Base-by-base conservation (phyloP, 352 stramenopile genomes). In the Globisporangium rhizosaccharum region DNA sequence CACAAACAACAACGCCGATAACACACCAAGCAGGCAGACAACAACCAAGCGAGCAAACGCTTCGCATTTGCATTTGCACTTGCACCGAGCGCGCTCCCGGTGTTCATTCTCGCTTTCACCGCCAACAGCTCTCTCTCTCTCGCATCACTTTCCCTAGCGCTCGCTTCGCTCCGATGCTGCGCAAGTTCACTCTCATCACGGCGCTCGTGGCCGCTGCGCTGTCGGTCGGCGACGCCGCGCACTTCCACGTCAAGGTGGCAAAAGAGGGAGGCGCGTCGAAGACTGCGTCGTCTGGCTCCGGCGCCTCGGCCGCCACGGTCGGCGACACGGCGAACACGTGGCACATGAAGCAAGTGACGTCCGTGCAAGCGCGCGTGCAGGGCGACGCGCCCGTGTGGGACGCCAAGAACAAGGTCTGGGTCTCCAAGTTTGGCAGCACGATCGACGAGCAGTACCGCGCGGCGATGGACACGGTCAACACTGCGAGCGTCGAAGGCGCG, bases 391-490 rank as follows among this genome's bases (percentile, higher is more conserved):
- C 72, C 3, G 50, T 65, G 14, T 73, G 62, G 65, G 64, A 72
- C 49, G 62, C 56, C 30, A 59, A 69, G 20, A 46, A 61, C 51
- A 26, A 52, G 25, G 42, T 28, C 11, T 75, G 53, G 42, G 51
- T 70, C n/a, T 64, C 62, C 30, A 62, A 44, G 15, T 81, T 66
- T 45, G 59, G 61, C 11, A 56, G 23, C 1, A 64, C 61, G 51
- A 67, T 82, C 50, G 66, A 72, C 20, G 59, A 67, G 12, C 55
- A 66, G 47, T 62, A 68, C 56, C 54, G 52, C 26, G 60, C 48
- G 14, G 63, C 68, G 44, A 52, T 79, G 18, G 85, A 94, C 59
- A 83, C 78, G 9, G 76, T 91, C 53, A 94, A 94, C 65, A 87
- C 69, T 3, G 85, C 85, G 20, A 82, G 60, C 5, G 79, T 94